Conservation (phyloP, 106 monocot genomes). For the Posidonia australis region DNA sequence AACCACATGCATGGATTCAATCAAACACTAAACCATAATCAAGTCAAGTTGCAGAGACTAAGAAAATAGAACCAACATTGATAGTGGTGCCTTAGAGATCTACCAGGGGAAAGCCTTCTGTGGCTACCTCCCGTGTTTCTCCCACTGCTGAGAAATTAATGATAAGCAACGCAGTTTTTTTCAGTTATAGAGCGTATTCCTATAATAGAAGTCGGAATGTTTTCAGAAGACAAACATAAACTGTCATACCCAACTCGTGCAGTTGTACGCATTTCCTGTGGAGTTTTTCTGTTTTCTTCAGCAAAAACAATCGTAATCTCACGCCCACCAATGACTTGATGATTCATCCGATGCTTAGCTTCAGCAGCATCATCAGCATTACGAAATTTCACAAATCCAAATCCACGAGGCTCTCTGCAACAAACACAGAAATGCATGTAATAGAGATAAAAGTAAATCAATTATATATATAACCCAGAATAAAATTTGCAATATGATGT, state of each 20-base stretch:
- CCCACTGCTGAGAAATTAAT: slow-evolving; percentile 1
- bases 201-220: too few species aligned
- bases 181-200: neutral
- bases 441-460: too few species aligned
- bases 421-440: too few species aligned
- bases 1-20: too few species aligned
- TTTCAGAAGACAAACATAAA: neutral
- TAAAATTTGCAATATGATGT: too few species aligned
- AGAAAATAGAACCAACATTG: neutral
- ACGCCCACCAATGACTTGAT: slow-evolving; percentile 75
- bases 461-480: too few species aligned
- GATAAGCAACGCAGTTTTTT: neutral
- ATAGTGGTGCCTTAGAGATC: neutral
- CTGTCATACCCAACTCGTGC: neutral
- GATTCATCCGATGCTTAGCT: slow-evolving; percentile 77
- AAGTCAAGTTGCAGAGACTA: neutral
- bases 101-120: neutral
- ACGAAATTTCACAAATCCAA: slow-evolving; percentile 92
- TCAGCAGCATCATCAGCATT: slow-evolving; percentile 70
- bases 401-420: slow-evolving; percentile 72
- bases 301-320: slow-evolving; percentile 90
- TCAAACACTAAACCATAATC: neutral
- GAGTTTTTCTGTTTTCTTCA: slow-evolving; percentile 86
- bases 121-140: neutral
- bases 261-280: slow-evolving; percentile 62